Evolutionary conservation across 495 filamentous ascomycete species (phyloP).

Genomic region (Hyaloscypha finlandica): DNA sequence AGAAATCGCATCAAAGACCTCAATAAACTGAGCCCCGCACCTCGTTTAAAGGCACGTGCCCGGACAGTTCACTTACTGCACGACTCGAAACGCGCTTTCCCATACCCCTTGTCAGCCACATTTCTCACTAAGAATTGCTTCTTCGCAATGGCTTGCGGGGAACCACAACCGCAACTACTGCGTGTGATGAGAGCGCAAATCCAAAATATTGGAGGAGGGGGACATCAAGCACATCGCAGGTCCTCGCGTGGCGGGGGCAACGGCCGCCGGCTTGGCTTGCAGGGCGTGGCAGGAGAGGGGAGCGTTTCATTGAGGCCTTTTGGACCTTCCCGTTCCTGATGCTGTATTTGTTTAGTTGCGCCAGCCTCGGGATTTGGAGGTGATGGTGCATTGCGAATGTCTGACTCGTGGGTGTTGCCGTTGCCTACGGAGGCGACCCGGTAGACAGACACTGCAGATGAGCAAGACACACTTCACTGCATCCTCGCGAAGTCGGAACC

Average conservation of each 20-base stretch:
- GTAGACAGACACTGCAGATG: background rate
- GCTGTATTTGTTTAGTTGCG: no score
- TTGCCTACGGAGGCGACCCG: background rate
- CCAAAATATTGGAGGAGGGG: background rate
- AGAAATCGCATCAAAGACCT: background rate
- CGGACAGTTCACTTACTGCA: no score
- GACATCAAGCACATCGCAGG: background rate
- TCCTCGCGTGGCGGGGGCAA: background rate
- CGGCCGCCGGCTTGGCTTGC: background rate
- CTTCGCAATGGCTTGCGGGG: constrained; percentile 4
- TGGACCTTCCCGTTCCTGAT: background rate
- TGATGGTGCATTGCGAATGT: background rate
- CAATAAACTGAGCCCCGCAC: background rate
- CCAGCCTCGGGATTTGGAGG: background rate
- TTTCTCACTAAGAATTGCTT: constrained; percentile 1
- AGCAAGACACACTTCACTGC: background rate
- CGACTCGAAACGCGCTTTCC: background rate
- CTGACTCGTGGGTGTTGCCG: background rate
- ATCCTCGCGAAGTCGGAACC: background rate
- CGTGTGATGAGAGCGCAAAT: background rate
- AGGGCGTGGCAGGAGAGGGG: background rate
- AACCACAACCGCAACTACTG: background rate
- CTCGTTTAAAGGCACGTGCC: background rate
- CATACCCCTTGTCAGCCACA: background rate
- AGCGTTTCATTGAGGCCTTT: background rate